phyloP scores from a whole-genome alignment of 2,329 filamentous ascomycete species.

The Lomentospora prolificans region DNA sequence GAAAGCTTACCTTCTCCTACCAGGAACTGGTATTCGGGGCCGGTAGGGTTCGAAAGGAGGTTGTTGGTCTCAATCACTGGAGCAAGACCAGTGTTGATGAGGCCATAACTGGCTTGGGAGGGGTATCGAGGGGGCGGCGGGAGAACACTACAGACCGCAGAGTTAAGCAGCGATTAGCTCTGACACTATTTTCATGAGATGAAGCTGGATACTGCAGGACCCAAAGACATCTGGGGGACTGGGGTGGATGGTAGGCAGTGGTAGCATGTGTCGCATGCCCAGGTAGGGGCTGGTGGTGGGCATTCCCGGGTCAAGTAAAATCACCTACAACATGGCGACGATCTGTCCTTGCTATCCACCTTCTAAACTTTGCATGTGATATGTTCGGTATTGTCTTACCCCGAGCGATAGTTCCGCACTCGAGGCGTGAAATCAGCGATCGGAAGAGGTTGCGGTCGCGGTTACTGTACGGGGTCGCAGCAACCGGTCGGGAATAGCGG shows the following conservation, averaged over 20 bases:
- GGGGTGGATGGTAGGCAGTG: no score
- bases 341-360: no score
- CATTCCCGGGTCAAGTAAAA: no score
- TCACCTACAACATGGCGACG: no score
- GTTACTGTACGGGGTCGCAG: no score
- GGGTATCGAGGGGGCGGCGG: constrained; percentile 82
- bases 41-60: constrained; percentile 66
- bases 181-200: background rate
- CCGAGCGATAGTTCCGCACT: background rate
- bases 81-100: constrained; percentile 55
- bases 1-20: constrained; percentile 70
- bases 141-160: constrained; percentile 52
- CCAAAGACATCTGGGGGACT: no score
- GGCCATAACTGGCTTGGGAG: constrained; percentile 59
- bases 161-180: background rate
- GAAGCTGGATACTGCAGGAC: no score
- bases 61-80: constrained; percentile 94
- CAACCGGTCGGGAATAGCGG: no score
- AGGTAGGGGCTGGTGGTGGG: no score
- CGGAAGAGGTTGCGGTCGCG: background rate
- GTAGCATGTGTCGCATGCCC: no score
- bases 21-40: constrained; percentile 79
- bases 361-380: no score
- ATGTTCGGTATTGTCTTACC: no score
- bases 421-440: background rate